Percentiles rank a stretch among this genome's conserved stretches.
These are phyloP conservation scores for Ceratopteris richardii DNA, from an alignment of 75 land plant species.

Conservation along the genomic window DNA sequence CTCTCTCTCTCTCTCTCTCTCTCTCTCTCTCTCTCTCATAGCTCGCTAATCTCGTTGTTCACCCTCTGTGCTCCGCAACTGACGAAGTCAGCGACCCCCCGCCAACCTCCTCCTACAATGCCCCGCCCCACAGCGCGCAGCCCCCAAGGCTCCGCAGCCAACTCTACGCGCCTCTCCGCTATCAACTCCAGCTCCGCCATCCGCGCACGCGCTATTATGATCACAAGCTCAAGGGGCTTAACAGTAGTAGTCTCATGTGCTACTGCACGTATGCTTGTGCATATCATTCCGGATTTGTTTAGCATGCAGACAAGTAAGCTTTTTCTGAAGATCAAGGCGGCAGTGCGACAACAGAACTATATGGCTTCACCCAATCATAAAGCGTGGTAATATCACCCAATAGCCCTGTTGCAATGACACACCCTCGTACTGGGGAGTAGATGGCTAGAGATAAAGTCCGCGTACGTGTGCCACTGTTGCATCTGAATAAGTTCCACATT, in stretches of 20 bases:
- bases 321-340: slow-evolving; percentile 79
- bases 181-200: no score
- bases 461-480: slow-evolving; percentile 69
- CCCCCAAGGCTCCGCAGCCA: no score
- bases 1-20: no score
- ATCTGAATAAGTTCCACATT: slow-evolving; percentile 57
- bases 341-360: slow-evolving; percentile 75
- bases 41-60: no score
- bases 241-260: slow-evolving; percentile 81
- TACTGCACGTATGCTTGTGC: slow-evolving; percentile 74
- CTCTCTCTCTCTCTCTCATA: no score
- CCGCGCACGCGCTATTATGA: slow-evolving; percentile 49
- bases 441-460: slow-evolving; percentile 68
- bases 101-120: no score
- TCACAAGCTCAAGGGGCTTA: slow-evolving; percentile 54
- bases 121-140: no score
- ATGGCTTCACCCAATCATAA: slow-evolving; percentile 58
- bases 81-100: no score
- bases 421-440: slow-evolving; percentile 39
- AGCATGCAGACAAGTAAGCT: slow-evolving; percentile 75
- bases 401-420: slow-evolving; percentile 51
- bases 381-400: slow-evolving; percentile 49
- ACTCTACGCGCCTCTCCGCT: no score
- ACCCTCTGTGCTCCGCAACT: no score
- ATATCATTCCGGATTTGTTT: slow-evolving; percentile 63